Evolutionary conservation across 306 rosid species (phyloP).

Genomic region (Neltuma alba): DNA sequence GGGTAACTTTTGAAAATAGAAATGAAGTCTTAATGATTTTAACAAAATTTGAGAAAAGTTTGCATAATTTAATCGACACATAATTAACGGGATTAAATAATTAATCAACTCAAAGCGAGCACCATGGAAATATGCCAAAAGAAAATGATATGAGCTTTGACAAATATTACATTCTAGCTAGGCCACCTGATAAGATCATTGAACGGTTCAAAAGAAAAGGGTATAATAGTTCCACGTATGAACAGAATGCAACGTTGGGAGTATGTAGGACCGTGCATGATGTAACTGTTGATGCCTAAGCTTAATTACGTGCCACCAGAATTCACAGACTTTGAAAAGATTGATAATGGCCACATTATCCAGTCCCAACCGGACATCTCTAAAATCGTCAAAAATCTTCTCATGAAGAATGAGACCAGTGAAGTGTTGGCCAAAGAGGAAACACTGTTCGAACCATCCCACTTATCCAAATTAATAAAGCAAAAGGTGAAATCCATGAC

Average conservation of each 20-base stretch:
- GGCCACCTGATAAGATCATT: not conserved
- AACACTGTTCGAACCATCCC: not conserved
- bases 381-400: not conserved
- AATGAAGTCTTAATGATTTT: not conserved
- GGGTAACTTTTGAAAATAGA: not conserved
- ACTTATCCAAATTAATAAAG: not conserved
- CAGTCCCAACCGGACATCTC: not conserved
- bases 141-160: not conserved
- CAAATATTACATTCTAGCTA: not conserved
- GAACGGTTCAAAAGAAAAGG: constrained; percentile 17
- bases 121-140: not conserved
- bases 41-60: not conserved
- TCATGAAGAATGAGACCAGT: constrained; percentile 8
- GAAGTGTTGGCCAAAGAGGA: not conserved
- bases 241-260: not conserved
- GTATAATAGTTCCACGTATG: constrained; percentile 6
- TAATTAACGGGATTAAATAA: too few species aligned
- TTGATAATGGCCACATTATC: not conserved
- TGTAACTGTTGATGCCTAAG: not conserved
- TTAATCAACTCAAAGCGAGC: not conserved
- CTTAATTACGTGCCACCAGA: not conserved
- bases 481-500: not conserved
- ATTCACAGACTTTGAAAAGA: not conserved
- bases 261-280: constrained; percentile 5
- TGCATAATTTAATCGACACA: too few species aligned